Conservation (phyloP, 331 rosid species). For the Pyracantha coccinea region DNA sequence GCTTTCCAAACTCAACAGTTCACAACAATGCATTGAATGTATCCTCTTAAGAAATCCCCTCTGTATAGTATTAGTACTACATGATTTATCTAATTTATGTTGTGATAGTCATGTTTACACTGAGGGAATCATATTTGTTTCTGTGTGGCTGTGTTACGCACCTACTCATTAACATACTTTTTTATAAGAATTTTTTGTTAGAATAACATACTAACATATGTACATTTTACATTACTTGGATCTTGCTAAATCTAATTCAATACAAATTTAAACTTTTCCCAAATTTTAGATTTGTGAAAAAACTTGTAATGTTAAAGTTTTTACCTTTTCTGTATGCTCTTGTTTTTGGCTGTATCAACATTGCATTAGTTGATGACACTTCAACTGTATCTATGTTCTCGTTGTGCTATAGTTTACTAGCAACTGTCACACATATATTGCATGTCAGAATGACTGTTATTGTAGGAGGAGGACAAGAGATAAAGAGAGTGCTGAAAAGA, state of each 20-base stretch:
- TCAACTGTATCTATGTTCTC: neutral
- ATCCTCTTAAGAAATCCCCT: constrained; percentile 32
- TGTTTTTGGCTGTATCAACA: neutral
- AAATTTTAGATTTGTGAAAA: neutral
- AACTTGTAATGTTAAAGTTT: neutral
- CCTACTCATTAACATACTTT: neutral
- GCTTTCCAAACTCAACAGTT: constrained; percentile 79
- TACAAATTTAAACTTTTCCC: neutral
- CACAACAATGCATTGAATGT: constrained; percentile 95
- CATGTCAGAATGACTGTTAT: no score
- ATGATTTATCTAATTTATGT: constrained; percentile 4
- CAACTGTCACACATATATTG: no score
- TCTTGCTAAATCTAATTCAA: neutral
- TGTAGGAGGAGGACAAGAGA: no score
- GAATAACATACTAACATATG: neutral
- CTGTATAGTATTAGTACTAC: neutral
- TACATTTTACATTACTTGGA: neutral
- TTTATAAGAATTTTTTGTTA: neutral
- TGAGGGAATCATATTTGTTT: neutral
- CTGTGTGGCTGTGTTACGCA: neutral
- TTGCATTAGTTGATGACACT: neutral
- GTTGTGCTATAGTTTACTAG: no score
- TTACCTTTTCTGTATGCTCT: neutral
- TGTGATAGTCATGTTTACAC: neutral
- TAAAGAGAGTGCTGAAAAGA: no score